Percentiles rank a stretch among this genome's conserved stretches.
These are phyloP conservation scores for Brassica hybrid DNA, from an alignment of 441 rosid genomes.

Conservation along the genomic window DNA sequence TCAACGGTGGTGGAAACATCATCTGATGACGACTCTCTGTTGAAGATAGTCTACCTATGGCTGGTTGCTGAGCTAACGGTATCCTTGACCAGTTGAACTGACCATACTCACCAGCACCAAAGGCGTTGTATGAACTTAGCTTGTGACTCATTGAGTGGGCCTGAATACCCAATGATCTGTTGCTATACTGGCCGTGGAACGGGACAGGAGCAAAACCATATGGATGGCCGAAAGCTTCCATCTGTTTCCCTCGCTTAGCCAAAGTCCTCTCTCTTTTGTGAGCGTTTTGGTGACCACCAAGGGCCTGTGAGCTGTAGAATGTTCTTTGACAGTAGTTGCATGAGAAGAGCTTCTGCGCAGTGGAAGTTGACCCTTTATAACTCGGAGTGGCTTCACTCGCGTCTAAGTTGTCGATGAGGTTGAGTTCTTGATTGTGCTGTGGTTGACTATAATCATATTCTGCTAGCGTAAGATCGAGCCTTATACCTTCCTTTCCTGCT, in stretches of 20 bases:
- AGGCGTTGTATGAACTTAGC: slow-evolving; percentile 51
- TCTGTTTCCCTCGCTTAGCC: slow-evolving; percentile 70
- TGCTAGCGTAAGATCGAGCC: slow-evolving; percentile 50
- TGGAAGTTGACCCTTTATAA: slow-evolving; percentile 15
- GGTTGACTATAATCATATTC: slow-evolving; percentile 39
- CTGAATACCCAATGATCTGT: slow-evolving; percentile 71
- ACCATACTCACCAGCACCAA: slow-evolving; percentile 48
- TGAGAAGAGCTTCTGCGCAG: slow-evolving; percentile 69
- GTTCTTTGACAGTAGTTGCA: slow-evolving; percentile 13
- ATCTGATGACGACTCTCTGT: slow-evolving; percentile 40
- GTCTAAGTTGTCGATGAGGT: slow-evolving; percentile 62
- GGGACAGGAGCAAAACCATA: slow-evolving; percentile 67
- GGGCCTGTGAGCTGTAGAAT: slow-evolving; percentile 55
- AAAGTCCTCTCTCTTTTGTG: slow-evolving; percentile 85
- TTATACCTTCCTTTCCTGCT: slow-evolving; percentile 32
- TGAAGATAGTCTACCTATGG: slow-evolving; percentile 58
- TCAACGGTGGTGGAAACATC: slow-evolving; percentile 16
- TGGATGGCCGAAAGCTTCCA: slow-evolving; percentile 58
- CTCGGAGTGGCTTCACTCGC: slow-evolving; percentile 32
- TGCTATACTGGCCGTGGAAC: slow-evolving; percentile 51
- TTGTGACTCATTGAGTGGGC: slow-evolving; percentile 72
- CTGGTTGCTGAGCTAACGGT: slow-evolving; percentile 63
- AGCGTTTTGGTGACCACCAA: slow-evolving; percentile 94
- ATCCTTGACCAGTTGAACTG: slow-evolving; percentile 57
- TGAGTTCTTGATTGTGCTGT: slow-evolving; percentile 62